Evolutionary conservation across 2,329 filamentous ascomycete species (phyloP).

Genomic region (Dactylellina leptospora): DNA sequence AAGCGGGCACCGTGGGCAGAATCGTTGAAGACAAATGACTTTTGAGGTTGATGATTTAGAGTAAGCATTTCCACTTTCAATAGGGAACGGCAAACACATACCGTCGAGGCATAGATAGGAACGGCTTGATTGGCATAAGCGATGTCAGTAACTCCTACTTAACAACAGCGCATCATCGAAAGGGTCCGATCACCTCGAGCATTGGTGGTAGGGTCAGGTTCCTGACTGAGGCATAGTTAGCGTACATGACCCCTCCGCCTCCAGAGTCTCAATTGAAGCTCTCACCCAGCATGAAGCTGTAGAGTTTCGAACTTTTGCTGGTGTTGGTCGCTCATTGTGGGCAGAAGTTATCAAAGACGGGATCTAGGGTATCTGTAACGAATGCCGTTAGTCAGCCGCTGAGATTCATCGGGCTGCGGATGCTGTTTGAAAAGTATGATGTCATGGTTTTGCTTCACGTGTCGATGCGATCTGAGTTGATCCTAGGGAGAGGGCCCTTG

Average conservation of each 20-base stretch:
- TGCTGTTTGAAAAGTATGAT: not conserved
- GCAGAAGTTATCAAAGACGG: not conserved
- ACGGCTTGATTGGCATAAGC: conserved; percentile 75
- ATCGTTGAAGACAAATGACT: conserved; percentile 92
- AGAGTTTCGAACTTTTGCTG: conserved; percentile 77
- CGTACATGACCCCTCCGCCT: too few species aligned
- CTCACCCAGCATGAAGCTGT: conserved; percentile 83
- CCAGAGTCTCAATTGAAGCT: conserved; percentile 39
- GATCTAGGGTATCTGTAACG: too few species aligned
- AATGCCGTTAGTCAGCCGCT: too few species aligned
- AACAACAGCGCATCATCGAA: too few species aligned
- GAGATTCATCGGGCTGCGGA: not conserved
- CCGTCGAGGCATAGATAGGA: conserved; percentile 93
- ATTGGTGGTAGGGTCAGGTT: conserved; percentile 81
- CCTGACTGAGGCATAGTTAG: conserved; percentile 68
- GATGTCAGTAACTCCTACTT: too few species aligned
- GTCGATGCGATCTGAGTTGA: too few species aligned
- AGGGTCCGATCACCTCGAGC: conserved; percentile 61
- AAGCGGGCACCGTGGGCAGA: conserved; percentile 93
- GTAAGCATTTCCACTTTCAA: conserved; percentile 30
- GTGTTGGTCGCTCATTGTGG: conserved; percentile 57
- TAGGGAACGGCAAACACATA: conserved; percentile 58
- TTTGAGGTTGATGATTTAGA: too few species aligned
- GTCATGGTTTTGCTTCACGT: too few species aligned
- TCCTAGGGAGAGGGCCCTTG: too few species aligned